phyloP scores from a whole-genome alignment of 768 basidiomycete species.

The Podaxis sp. region DNA sequence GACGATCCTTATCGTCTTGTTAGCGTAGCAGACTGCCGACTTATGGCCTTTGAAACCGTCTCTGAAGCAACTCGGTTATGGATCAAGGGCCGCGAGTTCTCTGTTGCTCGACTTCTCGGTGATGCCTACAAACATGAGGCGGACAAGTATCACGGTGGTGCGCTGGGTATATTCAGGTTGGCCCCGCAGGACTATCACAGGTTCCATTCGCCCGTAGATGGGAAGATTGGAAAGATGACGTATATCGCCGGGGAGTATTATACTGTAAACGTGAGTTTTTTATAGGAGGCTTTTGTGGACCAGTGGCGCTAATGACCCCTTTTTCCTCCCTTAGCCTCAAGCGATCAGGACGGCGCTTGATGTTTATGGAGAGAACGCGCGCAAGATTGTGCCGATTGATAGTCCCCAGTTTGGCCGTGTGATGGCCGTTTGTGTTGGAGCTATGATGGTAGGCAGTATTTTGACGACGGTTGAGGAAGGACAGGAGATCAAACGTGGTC shows the following conservation, averaged over 20 bases:
- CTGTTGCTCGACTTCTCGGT: conserved; percentile 73
- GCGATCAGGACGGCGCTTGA: conserved; percentile 88
- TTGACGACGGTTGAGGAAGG: conserved; percentile 84
- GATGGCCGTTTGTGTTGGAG: conserved; percentile 88
- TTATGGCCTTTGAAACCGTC: conserved; percentile 90
- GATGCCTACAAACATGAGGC: conserved; percentile 67
- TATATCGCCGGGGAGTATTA: conserved; percentile 91
- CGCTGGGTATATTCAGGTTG: conserved; percentile 84
- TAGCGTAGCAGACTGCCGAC: conserved; percentile 91
- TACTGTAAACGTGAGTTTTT: conserved; percentile 78
- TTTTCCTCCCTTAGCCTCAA: conserved; percentile 57
- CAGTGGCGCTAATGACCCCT: not conserved
- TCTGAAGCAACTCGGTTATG: conserved; percentile 83
- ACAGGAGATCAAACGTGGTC: conserved; percentile 70
- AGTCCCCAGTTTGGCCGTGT: conserved; percentile 87
- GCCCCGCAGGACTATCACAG: conserved; percentile 97
- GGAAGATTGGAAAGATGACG: conserved; percentile 76
- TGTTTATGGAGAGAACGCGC: conserved; percentile 91
- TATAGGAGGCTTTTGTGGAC: not conserved
- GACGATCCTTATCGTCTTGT: conserved; percentile 78
- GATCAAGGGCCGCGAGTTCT: conserved; percentile 98
- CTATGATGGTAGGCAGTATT: conserved; percentile 96
- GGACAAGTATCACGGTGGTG: conserved; percentile 73
- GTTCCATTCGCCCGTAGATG: conserved; percentile 86
- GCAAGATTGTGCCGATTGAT: conserved; percentile 91